These are phyloP conservation scores for Collybia mongolica DNA, from an alignment of 768 basidiomycete species.

Conservation along the genomic window DNA sequence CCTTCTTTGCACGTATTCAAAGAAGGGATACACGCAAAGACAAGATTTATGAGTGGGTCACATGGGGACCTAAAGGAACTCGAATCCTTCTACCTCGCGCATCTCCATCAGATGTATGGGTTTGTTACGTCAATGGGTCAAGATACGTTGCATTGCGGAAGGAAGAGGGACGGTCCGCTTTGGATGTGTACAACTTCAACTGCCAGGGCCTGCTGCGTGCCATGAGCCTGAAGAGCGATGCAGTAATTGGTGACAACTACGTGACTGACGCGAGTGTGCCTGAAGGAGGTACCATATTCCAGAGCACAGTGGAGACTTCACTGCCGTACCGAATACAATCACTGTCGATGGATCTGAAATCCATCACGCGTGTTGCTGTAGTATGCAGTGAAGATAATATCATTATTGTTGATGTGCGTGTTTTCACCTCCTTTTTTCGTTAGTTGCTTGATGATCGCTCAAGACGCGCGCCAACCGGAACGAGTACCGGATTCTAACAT, in stretches of 20 bases:
- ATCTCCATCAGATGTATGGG: conserved; percentile 46
- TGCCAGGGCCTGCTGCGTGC: conserved; percentile 34
- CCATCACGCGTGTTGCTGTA: conserved; percentile 23
- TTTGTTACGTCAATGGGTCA: conserved; percentile 56
- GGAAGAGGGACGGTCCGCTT: conserved; percentile 11
- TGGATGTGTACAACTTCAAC: conserved; percentile 55
- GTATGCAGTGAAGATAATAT: conserved; percentile 61
- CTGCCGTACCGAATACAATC: conserved; percentile 44
- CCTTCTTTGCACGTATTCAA: conserved; percentile 34
- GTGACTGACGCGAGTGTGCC: conserved; percentile 1
- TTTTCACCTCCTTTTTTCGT: neutral
- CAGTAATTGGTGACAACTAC: neutral
- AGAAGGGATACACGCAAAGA: neutral
- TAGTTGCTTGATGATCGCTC: conserved; percentile 3
- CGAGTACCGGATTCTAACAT: conserved; percentile 29
- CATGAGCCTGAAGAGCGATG: conserved; percentile 3
- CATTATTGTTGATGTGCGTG: conserved; percentile 48
- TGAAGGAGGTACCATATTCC: conserved; percentile 32
- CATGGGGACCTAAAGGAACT: conserved; percentile 51
- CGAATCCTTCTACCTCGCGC: conserved; percentile 35
- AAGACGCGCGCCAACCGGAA: conserved; percentile 13
- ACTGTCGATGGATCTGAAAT: conserved; percentile 19
- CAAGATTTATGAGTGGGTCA: conserved; percentile 39
- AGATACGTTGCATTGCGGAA: conserved; percentile 32
- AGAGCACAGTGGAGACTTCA: conserved; percentile 36